Base-by-base conservation (phyloP, 2,329 filamentous ascomycete genomes). In the Lachnellula arida region DNA sequence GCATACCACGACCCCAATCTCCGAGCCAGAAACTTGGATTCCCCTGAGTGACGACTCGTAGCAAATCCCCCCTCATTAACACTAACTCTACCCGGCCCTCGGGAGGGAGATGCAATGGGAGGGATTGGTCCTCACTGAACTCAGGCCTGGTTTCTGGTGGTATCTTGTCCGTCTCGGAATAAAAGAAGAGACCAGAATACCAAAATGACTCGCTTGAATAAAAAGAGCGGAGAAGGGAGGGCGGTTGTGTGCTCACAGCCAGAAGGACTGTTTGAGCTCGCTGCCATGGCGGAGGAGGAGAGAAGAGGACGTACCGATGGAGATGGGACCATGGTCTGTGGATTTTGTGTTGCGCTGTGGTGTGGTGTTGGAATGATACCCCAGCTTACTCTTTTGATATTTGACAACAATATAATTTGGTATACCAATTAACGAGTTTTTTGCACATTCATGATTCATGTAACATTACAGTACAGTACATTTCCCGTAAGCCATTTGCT, bases 11-110 rank as follows among this genome's bases (percentile, higher is more conserved):
- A 60, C 57, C 17, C 56, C 62, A 37, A 46, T 54, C 42, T 63
- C 60, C 52, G 58, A 67, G 53, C 60, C 62, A 58, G 62, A 65
- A 40, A 61, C 63, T 44, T 66, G 65, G 65, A 62, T 63, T 49
- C 17, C 56, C 42, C 63, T 66, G 61, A 63, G 61, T 54, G 65
- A 66, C 64, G 65, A 67, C 64, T 67, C 53, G 65, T 63, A 67
- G 51, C 63, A 67, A 46, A 63, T 58, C 60, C 47, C 56, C 54
- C 46, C 28, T 49, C 56, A 58, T 55, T 61, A 60, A 66, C 58
- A 54, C 39, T 58, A 65, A 62, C 61, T 63, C 61, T 51, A 58
- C 51, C 53, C 52, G 19, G 17, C 32, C 51, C n/a, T 53, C n/a
- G 12, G 56, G 61, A 57, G 63, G 65, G 63, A 65, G 63, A 63